A percentile compares a stretch with the other conserved stretches of the same genome.
These are phyloP conservation scores for Plasmopara muralis DNA, from an alignment of 352 stramenopile genomes.

Conservation along the genomic window DNA sequence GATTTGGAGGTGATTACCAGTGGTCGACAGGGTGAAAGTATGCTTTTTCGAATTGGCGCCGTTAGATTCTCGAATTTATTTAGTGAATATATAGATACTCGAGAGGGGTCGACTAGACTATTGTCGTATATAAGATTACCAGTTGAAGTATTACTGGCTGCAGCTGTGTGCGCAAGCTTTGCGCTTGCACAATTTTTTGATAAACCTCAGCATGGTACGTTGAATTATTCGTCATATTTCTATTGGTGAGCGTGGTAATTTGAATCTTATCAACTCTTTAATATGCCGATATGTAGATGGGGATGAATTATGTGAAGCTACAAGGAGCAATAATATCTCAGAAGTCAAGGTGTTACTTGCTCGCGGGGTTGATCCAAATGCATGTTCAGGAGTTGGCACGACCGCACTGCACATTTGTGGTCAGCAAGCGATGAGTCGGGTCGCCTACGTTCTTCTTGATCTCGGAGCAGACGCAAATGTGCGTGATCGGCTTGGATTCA, in stretches of 20 bases:
- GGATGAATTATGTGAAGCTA: slow-evolving; percentile 67
- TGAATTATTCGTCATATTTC: background rate
- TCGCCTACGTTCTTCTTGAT: slow-evolving; percentile 53
- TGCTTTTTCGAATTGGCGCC: slow-evolving; percentile 11
- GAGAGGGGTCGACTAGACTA: slow-evolving; percentile 2
- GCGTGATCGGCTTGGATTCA: slow-evolving; percentile 57
- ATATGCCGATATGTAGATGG: slow-evolving; percentile 36
- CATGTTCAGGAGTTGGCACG: slow-evolving; percentile 46
- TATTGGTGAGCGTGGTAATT: too few species aligned
- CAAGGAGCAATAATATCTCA: slow-evolving; percentile 62
- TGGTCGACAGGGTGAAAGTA: slow-evolving; percentile 11
- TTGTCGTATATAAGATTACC: slow-evolving; percentile 32
- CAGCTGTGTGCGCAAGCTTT: slow-evolving; percentile 48
- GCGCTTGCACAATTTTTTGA: slow-evolving; percentile 58
- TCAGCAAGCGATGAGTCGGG: slow-evolving; percentile 60
- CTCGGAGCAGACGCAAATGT: slow-evolving; percentile 58
- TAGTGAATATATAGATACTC: background rate
- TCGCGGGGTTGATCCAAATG: slow-evolving; percentile 49
- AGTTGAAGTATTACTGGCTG: slow-evolving; percentile 40
- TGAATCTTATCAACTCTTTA: background rate
- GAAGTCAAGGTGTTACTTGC: slow-evolving; percentile 52
- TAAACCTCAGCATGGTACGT: slow-evolving; percentile 60
- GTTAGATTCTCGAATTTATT: slow-evolving; percentile 17
- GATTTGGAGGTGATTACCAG: slow-evolving; percentile 20
- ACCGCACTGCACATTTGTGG: slow-evolving; percentile 75